Evolutionary conservation across 352 stramenopile genomes (phyloP), one percentile per base, ranked within the genome.

Genomic region (Pythium grandisporangium): DNA sequence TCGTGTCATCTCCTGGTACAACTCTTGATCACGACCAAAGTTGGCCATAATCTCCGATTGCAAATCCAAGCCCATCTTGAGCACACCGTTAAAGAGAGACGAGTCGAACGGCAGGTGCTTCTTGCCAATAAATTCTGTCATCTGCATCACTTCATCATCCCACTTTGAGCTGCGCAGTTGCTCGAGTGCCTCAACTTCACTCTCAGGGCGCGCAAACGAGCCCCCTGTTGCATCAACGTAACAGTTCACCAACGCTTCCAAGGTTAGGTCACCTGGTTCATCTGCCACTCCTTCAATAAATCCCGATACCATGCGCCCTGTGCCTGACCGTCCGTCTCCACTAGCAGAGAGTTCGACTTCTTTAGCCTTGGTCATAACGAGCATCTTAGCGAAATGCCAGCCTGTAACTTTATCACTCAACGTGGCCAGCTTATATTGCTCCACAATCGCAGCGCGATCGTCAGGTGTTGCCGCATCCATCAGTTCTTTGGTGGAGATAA

Each of bases 61-160:
- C 25, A 95, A 37, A 24, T 89, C 68, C 14, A 86, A 37, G 32
- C 76, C 61, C 12, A 61, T 71, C 25, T 72, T 65, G 4, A 96
- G 33, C 25, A 95, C 66, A 25, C 87, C 87, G 48, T 96, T 96
- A 29, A 96, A 86, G 6, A 89, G 53, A 25, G 75, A 74, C 6
- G 58, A 90, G 19, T 74, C 63, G 14, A 92, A 48, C 19, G 71
- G 75, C 23, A 96, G 25, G 38, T 92, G 76, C 58, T 94, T 95
- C 23, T 61, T 44, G n/a, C 71, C 61, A 29, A 89, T 84, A 24
- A 63, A 83, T 10, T 84, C 61, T 12, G 74, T 93, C 76, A 93
- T 93, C 2, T 49, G 59, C 32, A 89, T 52, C 4, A 89, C 57
- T 37, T 72, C 55, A 0, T 82, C 59, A 25, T 90, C 72, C 3